Base-by-base conservation (phyloP, 176 grass and related monocot genomes). In the Guadua angustifolia region DNA sequence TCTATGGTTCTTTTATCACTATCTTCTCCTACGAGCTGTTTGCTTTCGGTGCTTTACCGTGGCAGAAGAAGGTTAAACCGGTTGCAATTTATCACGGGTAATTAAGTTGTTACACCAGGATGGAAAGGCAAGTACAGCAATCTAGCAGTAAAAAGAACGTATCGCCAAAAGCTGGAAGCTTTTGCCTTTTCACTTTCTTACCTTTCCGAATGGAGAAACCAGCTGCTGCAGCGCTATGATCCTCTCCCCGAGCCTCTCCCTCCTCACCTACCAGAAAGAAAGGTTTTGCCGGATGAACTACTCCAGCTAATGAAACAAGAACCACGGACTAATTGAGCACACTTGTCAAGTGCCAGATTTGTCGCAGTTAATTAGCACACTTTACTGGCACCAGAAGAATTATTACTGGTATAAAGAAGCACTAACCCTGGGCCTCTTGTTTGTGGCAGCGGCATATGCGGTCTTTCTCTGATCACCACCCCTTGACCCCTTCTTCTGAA, bases 131-230 rank as follows among this genome's bases (percentile, higher is more conserved):
- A 62, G 80, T 66, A 82, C 88, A 78, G 43, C 0, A 26, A 47
- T 40, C 49, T 1, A 32, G 60, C 60, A 66, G 50, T 62, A 68
- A 81, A 68, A 81, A 83, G 73, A 51, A 74, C 76, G 70, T 51
- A 85, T 88, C 79, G 79, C 73, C 88, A 90, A 83, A 83, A 75
- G 85, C 36, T 61, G 69, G 10, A 59, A 52, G 33, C 32, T 45
- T 71, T 71, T 19, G 19, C 25, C 13, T 33, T 63, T 73, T 9
- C 46, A 45, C 32, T 84, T 26, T 32, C 68, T 84, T 70, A 94
- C 93, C 93, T 94, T 94, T 45, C 93, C 93, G 65, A 94, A 92
- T 17, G 93, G 93, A 80, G 93, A 94, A 39, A 94, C 93, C 70
- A 94, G 82, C 66, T 90, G 93, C 79, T 94, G 93, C 87, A 94